Evolutionary conservation across 2,329 filamentous ascomycete species (phyloP), one percentile per base, ranked within the genome.

Genomic region (Xylaria sp.): DNA sequence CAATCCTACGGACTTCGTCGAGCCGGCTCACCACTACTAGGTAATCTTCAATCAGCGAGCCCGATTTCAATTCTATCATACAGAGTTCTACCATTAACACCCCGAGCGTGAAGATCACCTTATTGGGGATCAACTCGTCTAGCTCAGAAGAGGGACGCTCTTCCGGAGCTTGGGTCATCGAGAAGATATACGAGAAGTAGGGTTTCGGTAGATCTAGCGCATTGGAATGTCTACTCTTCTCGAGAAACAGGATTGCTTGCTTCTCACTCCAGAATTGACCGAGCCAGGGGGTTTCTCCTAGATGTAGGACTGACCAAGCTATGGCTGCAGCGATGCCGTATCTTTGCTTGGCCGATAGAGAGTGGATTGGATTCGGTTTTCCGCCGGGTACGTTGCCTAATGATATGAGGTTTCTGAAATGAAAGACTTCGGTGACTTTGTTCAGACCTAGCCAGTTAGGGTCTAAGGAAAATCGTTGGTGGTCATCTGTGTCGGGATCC

Each of bases 271-370:
- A 58, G 17, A 9, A 58, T 29, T 58, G 46, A 6, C 54, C 19
- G 15, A 58, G 46, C 46, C 54, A 58, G 6, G 54, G 46, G 2
- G 54, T 58, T 9, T 51, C 54, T 4, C 46, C 54, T 19, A 58
- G 29, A 25, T 51, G 54, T n/a, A 58, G 46, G 17, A 58, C 37
- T 13, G 46, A 58, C 54, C 46, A 58, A 21, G 54, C 46, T 44
- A 58, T 51, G 11, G 54, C 38, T 27, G 37, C 54, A 6, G 54
- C 54, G 46, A 58, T 58, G 38, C 46, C 54, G 37, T 58, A 58
- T 29, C 54, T 43, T 29, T 58, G 46, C 29, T 58, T 58, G 10
- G 46, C 46, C 5, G 54, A 58, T 29, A 58, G 44, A 51, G 46
- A 44, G 13, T 21, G 25, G 35, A 51, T 35, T 9, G 46, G 46